Conservation (phyloP, 163 green algal species). For the Scenedesmus sp. region DNA sequence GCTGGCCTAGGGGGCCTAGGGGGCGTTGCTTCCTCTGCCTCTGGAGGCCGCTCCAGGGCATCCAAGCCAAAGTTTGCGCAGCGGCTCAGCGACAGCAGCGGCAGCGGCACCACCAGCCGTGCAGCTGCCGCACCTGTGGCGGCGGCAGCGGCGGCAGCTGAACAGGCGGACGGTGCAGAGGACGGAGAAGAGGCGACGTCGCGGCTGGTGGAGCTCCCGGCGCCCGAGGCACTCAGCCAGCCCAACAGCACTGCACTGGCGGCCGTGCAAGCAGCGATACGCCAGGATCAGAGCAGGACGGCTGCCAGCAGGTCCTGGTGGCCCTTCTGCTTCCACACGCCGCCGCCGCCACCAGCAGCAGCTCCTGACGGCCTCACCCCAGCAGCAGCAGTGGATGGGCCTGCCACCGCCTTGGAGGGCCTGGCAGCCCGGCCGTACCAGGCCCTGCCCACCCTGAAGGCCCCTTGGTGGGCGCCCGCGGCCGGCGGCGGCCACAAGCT, state of each 20-base stretch:
- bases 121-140: too few species aligned
- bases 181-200: conserved; percentile 26
- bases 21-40: neutral
- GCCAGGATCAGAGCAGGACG: conserved; percentile 28
- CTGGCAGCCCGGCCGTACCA: neutral
- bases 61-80: neutral
- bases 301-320: conserved; percentile 23
- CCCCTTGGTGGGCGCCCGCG: conserved; percentile 52
- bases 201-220: conserved; percentile 21
- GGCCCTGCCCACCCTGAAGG: neutral
- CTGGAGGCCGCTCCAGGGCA: neutral
- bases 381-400: neutral
- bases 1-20: neutral
- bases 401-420: neutral
- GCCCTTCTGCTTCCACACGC: neutral
- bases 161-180: neutral
- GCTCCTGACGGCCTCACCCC: too few species aligned
- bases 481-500: conserved; percentile 70
- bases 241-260: conserved; percentile 31
- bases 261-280: conserved; percentile 34
- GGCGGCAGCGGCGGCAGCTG: conserved; percentile 18
- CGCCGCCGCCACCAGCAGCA: neutral
- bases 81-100: neutral
- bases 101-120: neutral
- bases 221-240: conserved; percentile 9